A percentile compares a stretch with the other conserved stretches of the same genome.
Conservation (phyloP, 176 grass and related monocot genomes). For the Musa itinerans region DNA sequence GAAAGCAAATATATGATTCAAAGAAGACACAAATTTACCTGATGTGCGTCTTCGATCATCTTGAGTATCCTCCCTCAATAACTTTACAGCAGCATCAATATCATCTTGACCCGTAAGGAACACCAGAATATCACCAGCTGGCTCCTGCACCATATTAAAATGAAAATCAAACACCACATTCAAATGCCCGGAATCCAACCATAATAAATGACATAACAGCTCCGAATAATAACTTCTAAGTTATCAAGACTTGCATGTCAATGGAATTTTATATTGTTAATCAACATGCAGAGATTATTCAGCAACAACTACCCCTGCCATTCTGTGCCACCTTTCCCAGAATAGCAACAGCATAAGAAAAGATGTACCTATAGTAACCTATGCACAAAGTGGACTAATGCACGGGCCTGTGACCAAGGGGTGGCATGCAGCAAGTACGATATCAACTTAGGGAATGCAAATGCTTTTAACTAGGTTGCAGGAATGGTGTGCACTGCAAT, state of each 20-base stretch:
- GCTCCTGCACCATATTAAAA: conserved; percentile 41
- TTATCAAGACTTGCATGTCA: not conserved
- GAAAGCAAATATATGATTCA: not conserved
- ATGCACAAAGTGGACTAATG: not conserved
- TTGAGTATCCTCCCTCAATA: conserved; percentile 64
- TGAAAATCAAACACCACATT: not conserved
- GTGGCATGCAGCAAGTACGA: not conserved
- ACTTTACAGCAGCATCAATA: conserved; percentile 68
- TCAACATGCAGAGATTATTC: no score
- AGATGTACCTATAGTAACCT: no score
- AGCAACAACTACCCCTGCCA: no score
- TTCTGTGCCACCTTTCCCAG: no score
- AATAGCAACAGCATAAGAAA: no score
- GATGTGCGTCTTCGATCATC: conserved; percentile 35
- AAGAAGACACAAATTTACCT: conserved; percentile 29
- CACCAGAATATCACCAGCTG: conserved; percentile 83
- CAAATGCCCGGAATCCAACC: not conserved
- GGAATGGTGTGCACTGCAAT: not conserved
- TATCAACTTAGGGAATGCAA: not conserved
- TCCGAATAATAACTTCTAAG: not conserved
- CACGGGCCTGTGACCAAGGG: not conserved
- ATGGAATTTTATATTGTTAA: not conserved
- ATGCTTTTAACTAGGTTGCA: not conserved
- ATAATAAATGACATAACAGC: not conserved
- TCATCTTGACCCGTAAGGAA: conserved; percentile 97